Percentiles rank a stretch among this genome's conserved stretches.
phyloP scores from a whole-genome alignment of 2,329 filamentous ascomycete species.

The Hirsutella minnesotensis region DNA sequence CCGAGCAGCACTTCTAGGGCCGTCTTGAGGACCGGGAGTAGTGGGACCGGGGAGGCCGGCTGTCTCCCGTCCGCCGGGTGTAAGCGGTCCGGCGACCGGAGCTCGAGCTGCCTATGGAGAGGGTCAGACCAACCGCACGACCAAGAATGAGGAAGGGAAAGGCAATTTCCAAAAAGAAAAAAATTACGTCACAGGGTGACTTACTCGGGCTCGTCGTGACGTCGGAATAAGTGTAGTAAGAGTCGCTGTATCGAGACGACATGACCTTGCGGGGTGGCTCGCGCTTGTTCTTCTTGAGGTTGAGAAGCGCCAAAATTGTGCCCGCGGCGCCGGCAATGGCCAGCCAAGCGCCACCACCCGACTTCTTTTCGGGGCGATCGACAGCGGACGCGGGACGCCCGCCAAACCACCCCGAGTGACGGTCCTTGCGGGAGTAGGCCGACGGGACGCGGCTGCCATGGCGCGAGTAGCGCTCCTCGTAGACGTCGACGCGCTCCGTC shows the following conservation, averaged over 20 bases:
- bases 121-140: constrained; percentile 7
- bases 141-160: too few relatives aligned
- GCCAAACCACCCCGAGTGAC: constrained; percentile 46
- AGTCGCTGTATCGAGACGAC: constrained; percentile 37
- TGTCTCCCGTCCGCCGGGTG: constrained; percentile 19
- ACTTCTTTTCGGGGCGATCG: constrained; percentile 34
- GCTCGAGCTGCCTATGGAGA: constrained; percentile 30
- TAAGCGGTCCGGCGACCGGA: constrained; percentile 29
- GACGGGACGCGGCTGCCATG: constrained; percentile 30
- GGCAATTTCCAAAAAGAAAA: background rate
- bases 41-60: constrained; percentile 18
- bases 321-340: constrained; percentile 38
- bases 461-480: constrained; percentile 50
- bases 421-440: constrained; percentile 35
- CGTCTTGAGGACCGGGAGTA: constrained; percentile 15
- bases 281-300: constrained; percentile 39
- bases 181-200: constrained; percentile 15
- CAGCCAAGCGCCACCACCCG: constrained; percentile 37
- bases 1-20: constrained; percentile 7
- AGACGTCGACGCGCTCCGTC: constrained; percentile 44
- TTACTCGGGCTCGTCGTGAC: constrained; percentile 34
- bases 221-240: constrained; percentile 40
- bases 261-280: constrained; percentile 25
- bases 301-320: constrained; percentile 42
- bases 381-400: constrained; percentile 24